Percentiles rank a stretch among this genome's conserved stretches.
phyloP scores from a whole-genome alignment of 2,329 filamentous ascomycete genomes.

The Knufia fluminis region DNA sequence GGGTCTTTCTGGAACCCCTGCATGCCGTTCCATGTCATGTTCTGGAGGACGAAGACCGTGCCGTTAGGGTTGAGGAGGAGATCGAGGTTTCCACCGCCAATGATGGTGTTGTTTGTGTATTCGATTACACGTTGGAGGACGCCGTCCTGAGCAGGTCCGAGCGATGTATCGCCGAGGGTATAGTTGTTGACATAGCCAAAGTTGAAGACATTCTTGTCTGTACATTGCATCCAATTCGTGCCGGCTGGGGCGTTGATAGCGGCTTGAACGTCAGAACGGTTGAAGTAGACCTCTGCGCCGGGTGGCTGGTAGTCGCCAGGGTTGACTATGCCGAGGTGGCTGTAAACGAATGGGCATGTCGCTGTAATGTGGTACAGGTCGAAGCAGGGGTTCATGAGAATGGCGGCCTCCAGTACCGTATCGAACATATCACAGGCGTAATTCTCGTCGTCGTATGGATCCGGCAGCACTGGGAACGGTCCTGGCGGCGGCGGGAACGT shows the following conservation, averaged over 20 bases:
- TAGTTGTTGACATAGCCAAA: constrained; percentile 23
- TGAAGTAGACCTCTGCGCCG: constrained; percentile 39
- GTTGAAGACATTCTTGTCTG: constrained; percentile 34
- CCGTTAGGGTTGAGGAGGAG: constrained; percentile 42
- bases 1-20: constrained; percentile 40
- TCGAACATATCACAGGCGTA: constrained; percentile 14
- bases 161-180: constrained; percentile 38
- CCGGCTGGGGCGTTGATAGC: constrained; percentile 40
- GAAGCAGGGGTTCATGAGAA: constrained; percentile 38
- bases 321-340: constrained; percentile 29
- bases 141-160: constrained; percentile 46
- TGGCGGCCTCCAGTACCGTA: constrained; percentile 10
- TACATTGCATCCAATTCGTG: constrained; percentile 36
- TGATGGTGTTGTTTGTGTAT: constrained; percentile 42
- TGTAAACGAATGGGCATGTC: constrained; percentile 34
- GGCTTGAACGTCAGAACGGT: constrained; percentile 42
- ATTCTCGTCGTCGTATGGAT: constrained; percentile 12
- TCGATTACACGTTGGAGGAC: constrained; percentile 43
- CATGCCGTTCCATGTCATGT: constrained; percentile 44
- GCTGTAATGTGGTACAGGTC: constrained; percentile 41
- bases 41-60: constrained; percentile 43
- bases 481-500: constrained; percentile 52
- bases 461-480: constrained; percentile 14
- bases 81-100: constrained; percentile 41
- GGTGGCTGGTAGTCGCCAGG: constrained; percentile 30